Conservation (phyloP, 768 basidiomycete genomes). For the Fistulinella prunicolor region DNA sequence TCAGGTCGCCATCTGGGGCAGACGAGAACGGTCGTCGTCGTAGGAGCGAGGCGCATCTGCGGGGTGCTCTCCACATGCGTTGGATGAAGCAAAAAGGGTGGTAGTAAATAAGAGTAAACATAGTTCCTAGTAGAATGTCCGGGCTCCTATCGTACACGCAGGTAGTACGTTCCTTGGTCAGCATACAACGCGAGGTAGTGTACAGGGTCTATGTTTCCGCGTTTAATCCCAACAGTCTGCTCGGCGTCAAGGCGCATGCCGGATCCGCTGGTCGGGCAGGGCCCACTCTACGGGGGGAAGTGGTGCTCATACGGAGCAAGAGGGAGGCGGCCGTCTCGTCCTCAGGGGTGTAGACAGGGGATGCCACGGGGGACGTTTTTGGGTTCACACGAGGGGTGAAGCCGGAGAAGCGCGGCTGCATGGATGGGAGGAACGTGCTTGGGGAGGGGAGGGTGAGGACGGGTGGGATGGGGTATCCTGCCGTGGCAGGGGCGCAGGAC, state of each 20-base stretch:
- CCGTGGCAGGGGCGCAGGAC: conserved; percentile 42
- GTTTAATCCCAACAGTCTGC: conserved; percentile 23
- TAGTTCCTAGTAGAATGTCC: no score
- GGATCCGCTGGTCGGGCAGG: no score
- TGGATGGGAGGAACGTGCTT: conserved; percentile 17
- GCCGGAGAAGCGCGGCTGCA: conserved; percentile 24
- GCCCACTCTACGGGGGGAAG: conserved; percentile 16
- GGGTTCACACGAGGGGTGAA: conserved; percentile 17
- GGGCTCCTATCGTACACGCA: no score
- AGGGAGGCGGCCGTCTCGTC: conserved; percentile 71
- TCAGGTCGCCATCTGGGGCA: no score
- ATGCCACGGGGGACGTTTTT: conserved; percentile 22
- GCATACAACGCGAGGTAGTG: conserved; percentile 1
- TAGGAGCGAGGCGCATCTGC: no score
- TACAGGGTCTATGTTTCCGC: conserved; percentile 13
- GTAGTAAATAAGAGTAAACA: conserved; percentile 14
- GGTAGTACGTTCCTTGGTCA: no score
- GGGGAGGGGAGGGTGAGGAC: conserved; percentile 39
- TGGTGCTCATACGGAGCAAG: conserved; percentile 56
- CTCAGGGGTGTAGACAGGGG: conserved; percentile 43
- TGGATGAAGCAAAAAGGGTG: neutral
- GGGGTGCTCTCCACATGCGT: no score
- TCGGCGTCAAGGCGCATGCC: conserved; percentile 23
- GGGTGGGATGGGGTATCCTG: conserved; percentile 36
- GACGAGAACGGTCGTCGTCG: no score